Evolutionary conservation across 192 early-diverging fungal genomes (phyloP).

Genomic region (Cetraspora pellucida): DNA sequence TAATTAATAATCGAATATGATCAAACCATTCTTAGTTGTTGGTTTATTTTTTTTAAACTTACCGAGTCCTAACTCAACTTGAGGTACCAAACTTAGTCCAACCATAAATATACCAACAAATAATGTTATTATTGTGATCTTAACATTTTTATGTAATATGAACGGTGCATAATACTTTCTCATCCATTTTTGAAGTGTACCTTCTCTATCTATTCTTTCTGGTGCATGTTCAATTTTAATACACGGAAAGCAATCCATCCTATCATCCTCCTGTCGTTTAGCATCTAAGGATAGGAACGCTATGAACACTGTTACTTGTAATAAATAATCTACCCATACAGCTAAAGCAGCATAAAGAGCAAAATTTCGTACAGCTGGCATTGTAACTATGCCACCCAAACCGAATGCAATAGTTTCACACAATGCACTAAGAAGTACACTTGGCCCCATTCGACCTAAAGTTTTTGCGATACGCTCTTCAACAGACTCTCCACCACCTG

Average conservation of each 20-base stretch:
- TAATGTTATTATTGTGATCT: conserved; percentile 44
- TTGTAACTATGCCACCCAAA: conserved; percentile 61
- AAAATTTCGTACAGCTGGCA: conserved; percentile 72
- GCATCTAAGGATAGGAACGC: conserved; percentile 62
- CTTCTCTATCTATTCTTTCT: conserved; percentile 49
- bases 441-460: conserved; percentile 62
- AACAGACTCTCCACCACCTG: conserved; percentile 51
- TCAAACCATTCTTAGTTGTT: too few relatives aligned
- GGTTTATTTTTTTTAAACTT: background rate
- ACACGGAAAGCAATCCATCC: conserved; percentile 60
- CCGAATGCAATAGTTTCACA: conserved; percentile 69
- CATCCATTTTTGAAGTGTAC: conserved; percentile 47
- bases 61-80: conserved; percentile 58
- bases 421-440: conserved; percentile 59
- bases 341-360: conserved; percentile 68
- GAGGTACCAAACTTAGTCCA: conserved; percentile 49
- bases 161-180: conserved; percentile 59
- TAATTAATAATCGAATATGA: background rate
- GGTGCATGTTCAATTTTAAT: conserved; percentile 48
- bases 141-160: conserved; percentile 48
- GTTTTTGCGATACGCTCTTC: conserved; percentile 61
- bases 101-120: conserved; percentile 58
- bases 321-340: conserved; percentile 64
- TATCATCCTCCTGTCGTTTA: conserved; percentile 53
- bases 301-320: conserved; percentile 66